Percentiles rank a stretch among this genome's conserved stretches.
These are phyloP conservation scores for Penicillium coprophilum DNA, from an alignment of 495 filamentous ascomycete genomes.

Conservation along the genomic window DNA sequence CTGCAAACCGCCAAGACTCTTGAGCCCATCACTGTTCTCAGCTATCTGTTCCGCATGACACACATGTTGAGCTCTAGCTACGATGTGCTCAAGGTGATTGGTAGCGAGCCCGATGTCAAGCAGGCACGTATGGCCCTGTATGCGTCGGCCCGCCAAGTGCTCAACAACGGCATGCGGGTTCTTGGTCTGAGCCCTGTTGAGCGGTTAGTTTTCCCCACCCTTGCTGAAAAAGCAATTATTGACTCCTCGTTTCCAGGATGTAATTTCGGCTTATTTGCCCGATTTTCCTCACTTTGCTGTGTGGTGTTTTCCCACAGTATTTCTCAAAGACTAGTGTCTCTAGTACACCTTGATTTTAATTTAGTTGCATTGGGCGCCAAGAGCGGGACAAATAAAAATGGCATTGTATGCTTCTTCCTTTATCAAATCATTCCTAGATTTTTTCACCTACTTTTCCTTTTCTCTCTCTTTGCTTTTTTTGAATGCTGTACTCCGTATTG, in stretches of 20 bases:
- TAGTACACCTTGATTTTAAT: conserved; percentile 14
- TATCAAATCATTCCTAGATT: neutral
- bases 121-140: conserved; percentile 82
- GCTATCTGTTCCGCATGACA: conserved; percentile 87
- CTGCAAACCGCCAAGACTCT: conserved; percentile 60
- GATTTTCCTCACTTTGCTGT: neutral
- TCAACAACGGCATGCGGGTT: conserved; percentile 82
- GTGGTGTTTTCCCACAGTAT: conserved; percentile 1
- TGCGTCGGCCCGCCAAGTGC: conserved; percentile 70
- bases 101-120: conserved; percentile 67
- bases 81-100: conserved; percentile 76
- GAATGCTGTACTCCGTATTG: neutral
- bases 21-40: conserved; percentile 68
- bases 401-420: conserved; percentile 9
- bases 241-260: conserved; percentile 18
- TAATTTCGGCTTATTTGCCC: conserved; percentile 18
- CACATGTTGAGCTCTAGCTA: conserved; percentile 81
- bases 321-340: conserved; percentile 6
- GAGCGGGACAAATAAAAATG: conserved; percentile 22
- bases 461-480: neutral
- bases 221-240: neutral
- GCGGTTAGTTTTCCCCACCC: conserved; percentile 40
- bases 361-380: conserved; percentile 26
- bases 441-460: neutral
- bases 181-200: conserved; percentile 77